Evolutionary conservation across 305 asterid species (phyloP).

Genomic region (Plantago lanceolata): DNA sequence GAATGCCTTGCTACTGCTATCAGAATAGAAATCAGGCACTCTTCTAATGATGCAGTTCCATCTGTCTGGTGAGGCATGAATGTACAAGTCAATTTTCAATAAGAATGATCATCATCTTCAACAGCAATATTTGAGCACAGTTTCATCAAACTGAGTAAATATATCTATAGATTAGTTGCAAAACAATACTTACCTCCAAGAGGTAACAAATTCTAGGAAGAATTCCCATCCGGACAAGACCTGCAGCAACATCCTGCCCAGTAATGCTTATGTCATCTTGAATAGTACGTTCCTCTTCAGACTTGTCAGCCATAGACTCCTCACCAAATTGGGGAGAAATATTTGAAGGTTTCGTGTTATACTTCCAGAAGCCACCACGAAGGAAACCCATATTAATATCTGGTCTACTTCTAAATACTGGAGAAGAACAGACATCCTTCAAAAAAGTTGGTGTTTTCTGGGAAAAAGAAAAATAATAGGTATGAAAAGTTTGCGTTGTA

Average conservation of each 20-base stretch:
- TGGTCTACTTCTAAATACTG: slow-evolving; percentile 87
- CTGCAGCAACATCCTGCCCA: slow-evolving; percentile 90
- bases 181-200: slow-evolving; percentile 60
- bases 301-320: slow-evolving; percentile 36
- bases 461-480: slow-evolving; percentile 22
- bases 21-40: slow-evolving; percentile 67
- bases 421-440: slow-evolving; percentile 63
- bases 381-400: slow-evolving; percentile 71
- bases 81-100: slow-evolving; percentile 9
- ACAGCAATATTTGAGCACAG: slow-evolving; percentile 1
- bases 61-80: slow-evolving; percentile 50
- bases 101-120: slow-evolving; percentile 13
- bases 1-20: slow-evolving; percentile 92
- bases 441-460: slow-evolving; percentile 60
- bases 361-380: slow-evolving; percentile 98
- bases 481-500: slow-evolving; percentile 20
- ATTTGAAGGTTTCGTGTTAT: slow-evolving; percentile 76
- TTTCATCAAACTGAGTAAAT: slow-evolving; percentile 13
- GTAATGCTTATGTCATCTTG: slow-evolving; percentile 81
- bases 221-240: slow-evolving; percentile 92
- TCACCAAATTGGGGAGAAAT: slow-evolving; percentile 36
- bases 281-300: slow-evolving; percentile 70
- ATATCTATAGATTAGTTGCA: slow-evolving; percentile 18
- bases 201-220: slow-evolving; percentile 73
- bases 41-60: slow-evolving; percentile 69